phyloP scores from a whole-genome alignment of 352 stramenopile species.

The Phytophthora ramorum region DNA sequence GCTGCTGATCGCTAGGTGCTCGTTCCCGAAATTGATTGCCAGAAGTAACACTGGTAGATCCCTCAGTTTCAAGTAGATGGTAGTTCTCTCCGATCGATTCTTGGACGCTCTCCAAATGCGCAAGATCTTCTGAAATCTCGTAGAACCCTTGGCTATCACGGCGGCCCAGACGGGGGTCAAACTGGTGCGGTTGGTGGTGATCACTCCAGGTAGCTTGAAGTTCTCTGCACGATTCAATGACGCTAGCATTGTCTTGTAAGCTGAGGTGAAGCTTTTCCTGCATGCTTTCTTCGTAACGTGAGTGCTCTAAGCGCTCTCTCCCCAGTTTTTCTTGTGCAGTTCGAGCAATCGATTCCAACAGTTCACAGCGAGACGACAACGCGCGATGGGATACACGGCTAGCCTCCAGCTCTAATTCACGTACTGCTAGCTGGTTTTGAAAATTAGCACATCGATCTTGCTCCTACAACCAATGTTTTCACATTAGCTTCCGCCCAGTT shows the following conservation, averaged over 20 bases:
- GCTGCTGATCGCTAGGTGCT: slow-evolving; percentile 27
- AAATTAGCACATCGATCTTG: slow-evolving; percentile 11
- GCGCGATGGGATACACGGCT: slow-evolving; percentile 46
- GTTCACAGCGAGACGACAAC: slow-evolving; percentile 48
- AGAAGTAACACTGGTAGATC: slow-evolving; percentile 18
- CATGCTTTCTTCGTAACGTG: slow-evolving; percentile 54
- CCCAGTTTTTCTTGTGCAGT: slow-evolving; percentile 64
- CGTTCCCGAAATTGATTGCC: slow-evolving; percentile 26
- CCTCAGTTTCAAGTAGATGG: slow-evolving; percentile 24
- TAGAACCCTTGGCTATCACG: slow-evolving; percentile 28
- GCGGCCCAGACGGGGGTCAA: slow-evolving; percentile 15
- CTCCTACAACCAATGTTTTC: slow-evolving; percentile 28
- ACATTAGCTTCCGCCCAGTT: slow-evolving; percentile 1
- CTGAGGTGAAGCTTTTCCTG: slow-evolving; percentile 52
- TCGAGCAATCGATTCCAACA: slow-evolving; percentile 68
- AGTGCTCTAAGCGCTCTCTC: slow-evolving; percentile 56
- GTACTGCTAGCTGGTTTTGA: slow-evolving; percentile 38
- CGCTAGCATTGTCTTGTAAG: slow-evolving; percentile 54
- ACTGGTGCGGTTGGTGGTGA: slow-evolving; percentile 21
- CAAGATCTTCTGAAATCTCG: slow-evolving; percentile 16
- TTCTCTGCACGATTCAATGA: slow-evolving; percentile 48
- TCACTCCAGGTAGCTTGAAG: slow-evolving; percentile 41
- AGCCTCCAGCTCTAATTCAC: slow-evolving; percentile 46
- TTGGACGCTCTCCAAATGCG: slow-evolving; percentile 16
- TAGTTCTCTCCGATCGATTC: slow-evolving; percentile 19